Base-by-base conservation (phyloP, 306 rosid species). In the Mimosa bimucronata region DNA sequence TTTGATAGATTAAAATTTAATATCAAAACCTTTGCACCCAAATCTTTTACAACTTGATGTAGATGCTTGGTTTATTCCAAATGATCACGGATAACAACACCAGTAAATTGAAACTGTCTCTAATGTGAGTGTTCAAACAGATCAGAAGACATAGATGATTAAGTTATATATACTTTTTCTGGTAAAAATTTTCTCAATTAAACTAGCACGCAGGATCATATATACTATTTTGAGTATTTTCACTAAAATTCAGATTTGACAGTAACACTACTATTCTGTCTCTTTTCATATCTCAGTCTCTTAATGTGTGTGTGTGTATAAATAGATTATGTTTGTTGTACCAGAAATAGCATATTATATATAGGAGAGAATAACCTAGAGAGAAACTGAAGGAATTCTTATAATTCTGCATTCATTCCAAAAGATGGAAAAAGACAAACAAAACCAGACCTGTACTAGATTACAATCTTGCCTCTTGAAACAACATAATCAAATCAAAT, bases 331-430 rank as follows among this genome's bases (percentile, higher is more conserved):
- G 16, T 9, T 57, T 19, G 25, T 23, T 23, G 64, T 10, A 11
- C 34, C 66, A 25, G 64, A 23, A 9, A 57, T 57, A 11, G 26
- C 61, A 55, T 21, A n/a, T n/a, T n/a, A n/a, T n/a, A n/a, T n/a
- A 25, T 25, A 25, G 2, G 66, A 30, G 44, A 31, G 46, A 7
- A 18, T 18, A 13, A 60, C 16, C 9, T 70, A 6, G 66, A 42
- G 29, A 75, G 23, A 82, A 9, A 42, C 50, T 37, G 61, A 75
- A 66, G 28, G 77, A 77, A 74, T 19, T 26, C 23, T 50, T 80
- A 55, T 18, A 64, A 68, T 80, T 66, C 40, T 52, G 58, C 61
- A 50, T 46, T 78, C 62, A 70, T 44, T 62, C n/a, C 76, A 80
- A 64, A 38, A 19, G 44, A n/a, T 46, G 18, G 11, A 53, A 80